These are phyloP conservation scores for Sonneratia caseolaris DNA, from an alignment of 345 rosid genomes.

Conservation along the genomic window DNA sequence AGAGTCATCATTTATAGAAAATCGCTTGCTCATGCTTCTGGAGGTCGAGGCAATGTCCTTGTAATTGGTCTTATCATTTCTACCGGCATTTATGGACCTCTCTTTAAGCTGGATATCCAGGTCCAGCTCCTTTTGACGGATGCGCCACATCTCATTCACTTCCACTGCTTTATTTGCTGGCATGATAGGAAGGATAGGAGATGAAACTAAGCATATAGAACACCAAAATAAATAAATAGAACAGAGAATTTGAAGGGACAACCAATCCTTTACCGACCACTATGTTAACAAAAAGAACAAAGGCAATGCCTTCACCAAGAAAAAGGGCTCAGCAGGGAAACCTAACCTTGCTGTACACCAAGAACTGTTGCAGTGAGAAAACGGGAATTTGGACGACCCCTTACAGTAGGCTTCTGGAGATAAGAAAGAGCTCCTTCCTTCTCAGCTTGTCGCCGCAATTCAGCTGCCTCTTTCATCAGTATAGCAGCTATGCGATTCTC, in stretches of 20 bases:
- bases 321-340: background rate
- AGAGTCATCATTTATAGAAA: slow-evolving; percentile 14
- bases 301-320: background rate
- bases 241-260: background rate
- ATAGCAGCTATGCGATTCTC: slow-evolving; percentile 83
- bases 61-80: slow-evolving; percentile 15
- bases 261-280: background rate
- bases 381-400: slow-evolving; percentile 75
- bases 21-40: slow-evolving; percentile 24
- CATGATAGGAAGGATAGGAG: slow-evolving; percentile 7
- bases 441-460: slow-evolving; percentile 64
- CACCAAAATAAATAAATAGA: background rate
- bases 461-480: slow-evolving; percentile 92
- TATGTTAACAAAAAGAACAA: background rate
- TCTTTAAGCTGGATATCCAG: slow-evolving; percentile 35
- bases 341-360: slow-evolving; percentile 79
- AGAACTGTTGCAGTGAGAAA: slow-evolving; percentile 88
- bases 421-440: slow-evolving; percentile 71
- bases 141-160: slow-evolving; percentile 80
- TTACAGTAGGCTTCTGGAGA: slow-evolving; percentile 48
- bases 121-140: slow-evolving; percentile 63
- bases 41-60: slow-evolving; percentile 14
- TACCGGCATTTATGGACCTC: slow-evolving; percentile 30
- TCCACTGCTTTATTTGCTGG: slow-evolving; percentile 78
- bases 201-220: background rate